Base-by-base conservation (phyloP, 176 grass and related monocot species). In the Rhynchospora breviuscula region DNA sequence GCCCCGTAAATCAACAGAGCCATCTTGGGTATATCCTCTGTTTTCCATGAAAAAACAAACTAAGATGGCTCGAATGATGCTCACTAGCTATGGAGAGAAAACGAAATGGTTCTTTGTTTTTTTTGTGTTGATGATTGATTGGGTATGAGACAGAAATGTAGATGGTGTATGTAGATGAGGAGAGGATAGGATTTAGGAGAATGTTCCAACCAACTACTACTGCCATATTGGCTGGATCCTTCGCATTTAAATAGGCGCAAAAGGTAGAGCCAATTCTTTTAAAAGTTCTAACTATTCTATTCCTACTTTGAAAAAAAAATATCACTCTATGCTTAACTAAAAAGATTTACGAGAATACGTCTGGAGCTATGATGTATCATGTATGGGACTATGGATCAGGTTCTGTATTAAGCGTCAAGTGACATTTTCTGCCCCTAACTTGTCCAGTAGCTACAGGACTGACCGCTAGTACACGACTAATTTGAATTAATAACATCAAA, bases 1-100 rank as follows among this genome's bases (percentile, higher is more conserved):
- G 51, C 93, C 90, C 0, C 66, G 88, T 83, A 95, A 83, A 76
- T 92, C 90, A 19, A 92, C 90, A 23, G 93, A 89, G 23, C 93
- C 90, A 59, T 95, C 93, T 84, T 91, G 79, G 3, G 93, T 89
- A 84, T 84, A 88, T 0, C 79, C 84, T 82, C 88, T 78, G 80
- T 54, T 87, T 52, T 87, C 86, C 86, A 87, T 87, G 19, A 69
- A 60, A 67, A 23, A 52, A 58, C 48, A 59, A 26, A 59, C 44
- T 58, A 52, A 45, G 59, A 51, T 61, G 6, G 59, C 40, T 47
- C 49, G 62, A 58, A 17, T 0, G 31, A 63, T 63, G 59, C 59
- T 40, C 54, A 21, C 52, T 31, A 81, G 56, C 19, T 46, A 62
- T 44, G 59, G 29, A 61, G 78, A 61, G 15, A 19, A 65, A 66